Base-by-base conservation (phyloP, 108 stramenopile species). In the Licmophora abbreviata region DNA sequence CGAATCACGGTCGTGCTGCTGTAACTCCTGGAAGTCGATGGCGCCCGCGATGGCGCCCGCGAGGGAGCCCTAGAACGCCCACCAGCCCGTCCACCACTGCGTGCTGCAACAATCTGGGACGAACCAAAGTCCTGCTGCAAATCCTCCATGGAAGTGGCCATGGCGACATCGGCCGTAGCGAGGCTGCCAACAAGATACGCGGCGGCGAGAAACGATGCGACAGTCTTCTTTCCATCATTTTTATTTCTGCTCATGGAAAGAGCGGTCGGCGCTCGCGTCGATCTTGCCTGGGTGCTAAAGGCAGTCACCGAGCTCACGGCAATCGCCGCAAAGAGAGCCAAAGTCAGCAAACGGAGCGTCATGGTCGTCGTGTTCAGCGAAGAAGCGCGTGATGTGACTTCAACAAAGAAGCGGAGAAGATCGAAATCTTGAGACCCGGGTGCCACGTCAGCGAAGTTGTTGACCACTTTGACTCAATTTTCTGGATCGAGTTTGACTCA, bases 61-160 rank as follows among this genome's bases (percentile, higher is more conserved):
- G 31, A 25, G 11, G 63, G 37, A 12, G 46, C 51, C n/a, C 69
- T 32, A 18, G n/a, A 15, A 27, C 74, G 68, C 48, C 74, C 74
- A 22, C 74, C 74, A 4, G 64, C 59, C 23, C 74, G 74, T 31
- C 74, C 74, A 29, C 74, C 74, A 49, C 64, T 66, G 10, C 74
- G 68, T 18, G 41, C 74, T 0, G 74, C 74, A 27, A 76, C 31
- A 1, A 76, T 49, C 44, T 61, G 45, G 27, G 45, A 46, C n/a
- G 50, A 59, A 15, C 66, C 66, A 40, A 40, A 40, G 38, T 40
- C 38, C 1, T 15, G 38, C 15, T 15, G 3, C 38, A 40, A 18
- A 20, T 20, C 38, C 18, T 5, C 38, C 5, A 40, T n/a, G n/a
- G n/a, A n/a, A n/a, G n/a, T n/a, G n/a, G n/a, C n/a, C n/a, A n/a